These are phyloP conservation scores for Trichothecium sympodiale DNA, from an alignment of 2,329 filamentous ascomycete genomes.

Conservation along the genomic window DNA sequence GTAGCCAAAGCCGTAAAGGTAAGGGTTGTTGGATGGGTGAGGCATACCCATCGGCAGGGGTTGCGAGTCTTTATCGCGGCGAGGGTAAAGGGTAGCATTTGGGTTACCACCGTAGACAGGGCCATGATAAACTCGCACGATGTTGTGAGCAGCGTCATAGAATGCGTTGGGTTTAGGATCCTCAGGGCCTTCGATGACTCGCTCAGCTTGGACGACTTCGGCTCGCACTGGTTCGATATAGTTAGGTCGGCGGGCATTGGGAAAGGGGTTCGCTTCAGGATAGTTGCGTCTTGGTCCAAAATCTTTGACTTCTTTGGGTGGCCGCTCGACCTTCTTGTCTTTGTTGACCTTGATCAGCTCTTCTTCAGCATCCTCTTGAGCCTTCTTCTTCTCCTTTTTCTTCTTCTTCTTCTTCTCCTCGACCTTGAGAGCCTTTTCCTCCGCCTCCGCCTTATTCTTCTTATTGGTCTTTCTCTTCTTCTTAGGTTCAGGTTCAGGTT, in stretches of 20 bases:
- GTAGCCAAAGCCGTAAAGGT: constrained; percentile 25
- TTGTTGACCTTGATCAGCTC: constrained; percentile 5
- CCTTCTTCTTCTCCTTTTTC: constrained; percentile 7
- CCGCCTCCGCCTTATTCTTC: constrained; percentile 3
- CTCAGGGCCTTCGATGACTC: constrained; percentile 37
- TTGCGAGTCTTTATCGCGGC: constrained; percentile 16
- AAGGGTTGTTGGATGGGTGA: constrained; percentile 31
- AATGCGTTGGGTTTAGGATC: constrained; percentile 51
- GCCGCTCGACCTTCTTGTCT: constrained; percentile 2
- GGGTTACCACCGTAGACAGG: constrained; percentile 41
- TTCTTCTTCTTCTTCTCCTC: constrained; percentile 5
- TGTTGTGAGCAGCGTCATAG: constrained; percentile 38
- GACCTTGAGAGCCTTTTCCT: constrained; percentile 1
- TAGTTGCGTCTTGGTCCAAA: constrained; percentile 12
- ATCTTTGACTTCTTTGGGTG: constrained; percentile 5
- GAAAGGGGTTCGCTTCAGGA: constrained; percentile 15
- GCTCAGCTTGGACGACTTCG: constrained; percentile 42
- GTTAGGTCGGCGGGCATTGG: constrained; percentile 26
- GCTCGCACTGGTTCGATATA: constrained; percentile 36
- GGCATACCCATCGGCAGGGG: constrained; percentile 29
- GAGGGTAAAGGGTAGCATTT: constrained; percentile 33
- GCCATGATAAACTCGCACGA: constrained; percentile 47
- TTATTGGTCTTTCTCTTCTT: constrained; percentile 2
- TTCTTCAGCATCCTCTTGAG: constrained; percentile 4
- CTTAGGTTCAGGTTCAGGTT: not conserved